Conservation (phyloP, 495 filamentous ascomycete genomes). For the Annulohypoxylon stygium region DNA sequence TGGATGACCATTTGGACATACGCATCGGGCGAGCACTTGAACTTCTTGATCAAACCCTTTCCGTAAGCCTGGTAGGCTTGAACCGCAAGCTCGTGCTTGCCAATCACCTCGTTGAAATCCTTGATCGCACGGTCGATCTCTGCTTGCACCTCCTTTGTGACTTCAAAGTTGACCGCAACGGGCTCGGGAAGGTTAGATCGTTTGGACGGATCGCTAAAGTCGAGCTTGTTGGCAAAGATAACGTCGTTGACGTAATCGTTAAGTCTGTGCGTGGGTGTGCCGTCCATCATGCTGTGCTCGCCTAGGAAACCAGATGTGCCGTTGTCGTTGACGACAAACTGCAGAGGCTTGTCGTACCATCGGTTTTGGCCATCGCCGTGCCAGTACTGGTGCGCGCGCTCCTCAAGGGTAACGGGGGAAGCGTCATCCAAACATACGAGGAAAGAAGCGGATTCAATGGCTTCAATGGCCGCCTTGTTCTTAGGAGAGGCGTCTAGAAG, state of each 20-base stretch:
- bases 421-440: slow-evolving; percentile 95
- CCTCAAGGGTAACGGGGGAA: slow-evolving; percentile 91
- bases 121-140: slow-evolving; percentile 81
- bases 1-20: slow-evolving; percentile 99
- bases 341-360: slow-evolving; percentile 98
- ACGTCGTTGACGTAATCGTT: slow-evolving; percentile 92
- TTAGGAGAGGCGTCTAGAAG: slow-evolving; percentile 79
- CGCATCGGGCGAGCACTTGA: slow-evolving; percentile 97
- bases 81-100: slow-evolving; percentile 89
- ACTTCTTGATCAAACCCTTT: slow-evolving; percentile 99
- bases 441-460: slow-evolving; percentile 92
- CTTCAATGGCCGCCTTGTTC: slow-evolving; percentile 81
- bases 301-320: slow-evolving; percentile 97
- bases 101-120: slow-evolving; percentile 84
- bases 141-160: slow-evolving; percentile 76
- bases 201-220: slow-evolving; percentile 78
- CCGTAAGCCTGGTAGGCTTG: slow-evolving; percentile 98
- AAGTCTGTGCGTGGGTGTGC: slow-evolving; percentile 94
- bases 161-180: slow-evolving; percentile 76
- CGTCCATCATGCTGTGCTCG: slow-evolving; percentile 99
- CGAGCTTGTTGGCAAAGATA: slow-evolving; percentile 92
- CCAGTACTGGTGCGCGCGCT: slow-evolving; percentile 97
- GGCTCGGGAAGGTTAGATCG: slow-evolving; percentile 91
- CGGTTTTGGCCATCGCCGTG: slow-evolving; percentile 96
- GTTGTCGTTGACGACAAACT: slow-evolving; percentile 99